phyloP scores from a whole-genome alignment of 257 asterid genomes.

The Solanum pinnatisectum region DNA sequence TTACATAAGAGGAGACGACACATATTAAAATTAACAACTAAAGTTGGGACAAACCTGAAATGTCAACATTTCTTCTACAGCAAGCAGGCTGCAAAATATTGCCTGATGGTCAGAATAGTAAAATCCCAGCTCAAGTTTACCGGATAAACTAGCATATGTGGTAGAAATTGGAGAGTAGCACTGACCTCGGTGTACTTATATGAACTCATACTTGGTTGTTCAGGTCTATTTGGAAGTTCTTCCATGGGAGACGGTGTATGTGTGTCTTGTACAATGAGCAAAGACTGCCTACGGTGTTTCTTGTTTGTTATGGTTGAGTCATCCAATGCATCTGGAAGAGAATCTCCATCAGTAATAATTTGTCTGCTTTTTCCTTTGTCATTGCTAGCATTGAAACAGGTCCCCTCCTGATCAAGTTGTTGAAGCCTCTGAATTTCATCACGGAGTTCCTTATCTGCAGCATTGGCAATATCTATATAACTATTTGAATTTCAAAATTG shows the following conservation, averaged over 20 bases:
- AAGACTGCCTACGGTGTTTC: constrained; percentile 26
- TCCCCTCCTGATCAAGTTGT: constrained; percentile 19
- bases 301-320: constrained; percentile 1
- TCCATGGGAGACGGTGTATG: neutral
- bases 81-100: constrained; percentile 54
- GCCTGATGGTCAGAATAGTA: constrained; percentile 3
- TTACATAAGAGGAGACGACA: neutral
- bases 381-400: constrained; percentile 5
- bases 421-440: constrained; percentile 50
- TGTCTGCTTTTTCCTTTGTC: constrained; percentile 19
- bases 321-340: constrained; percentile 13
- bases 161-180: constrained; percentile 16
- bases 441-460: constrained; percentile 49
- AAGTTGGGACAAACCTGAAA: constrained; percentile 44
- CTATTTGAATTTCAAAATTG: neutral
- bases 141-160: constrained; percentile 20
- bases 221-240: neutral
- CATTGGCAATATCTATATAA: neutral
- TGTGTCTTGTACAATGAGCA: constrained; percentile 11
- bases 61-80: constrained; percentile 37
- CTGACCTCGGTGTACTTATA: constrained; percentile 2
- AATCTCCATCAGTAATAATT: constrained; percentile 15
- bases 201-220: neutral
- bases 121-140: constrained; percentile 2
- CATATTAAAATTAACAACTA: neutral